phyloP scores from a whole-genome alignment of 1,284 basidiomycete species.

The Apiotrichum gracile region DNA sequence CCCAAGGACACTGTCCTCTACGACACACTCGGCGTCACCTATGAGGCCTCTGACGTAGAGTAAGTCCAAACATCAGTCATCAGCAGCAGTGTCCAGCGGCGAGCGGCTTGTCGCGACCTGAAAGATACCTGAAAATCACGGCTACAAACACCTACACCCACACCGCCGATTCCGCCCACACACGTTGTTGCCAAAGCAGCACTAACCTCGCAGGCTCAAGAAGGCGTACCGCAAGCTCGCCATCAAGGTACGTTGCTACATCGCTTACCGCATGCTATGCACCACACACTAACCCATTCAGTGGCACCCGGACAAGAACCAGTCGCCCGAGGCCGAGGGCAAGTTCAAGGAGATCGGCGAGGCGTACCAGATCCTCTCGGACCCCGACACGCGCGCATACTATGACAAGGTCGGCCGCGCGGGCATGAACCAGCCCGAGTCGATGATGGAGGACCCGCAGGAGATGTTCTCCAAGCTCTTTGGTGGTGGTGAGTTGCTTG shows the following conservation, averaged over 20 bases:
- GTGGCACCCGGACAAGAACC: constrained; percentile 82
- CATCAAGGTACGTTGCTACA: constrained; percentile 67
- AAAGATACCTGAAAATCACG: no score
- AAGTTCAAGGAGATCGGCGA: constrained; percentile 94
- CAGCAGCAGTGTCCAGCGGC: no score
- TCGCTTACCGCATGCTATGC: background rate
- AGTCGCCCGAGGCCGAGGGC: constrained; percentile 67
- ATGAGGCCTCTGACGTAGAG: constrained; percentile 45
- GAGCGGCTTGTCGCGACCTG: no score
- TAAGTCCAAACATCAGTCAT: no score
- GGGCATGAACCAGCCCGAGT: constrained; percentile 40
- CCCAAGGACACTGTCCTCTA: constrained; percentile 46
- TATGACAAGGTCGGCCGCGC: constrained; percentile 91
- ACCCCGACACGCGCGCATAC: constrained; percentile 76
- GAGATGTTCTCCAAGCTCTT: constrained; percentile 90
- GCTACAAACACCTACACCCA: background rate
- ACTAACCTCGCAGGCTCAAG: constrained; percentile 56
- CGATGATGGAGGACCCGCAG: constrained; percentile 63
- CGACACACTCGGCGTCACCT: constrained; percentile 43
- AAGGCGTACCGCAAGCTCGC: constrained; percentile 94
- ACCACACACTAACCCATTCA: constrained; percentile 39
- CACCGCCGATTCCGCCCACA: background rate
- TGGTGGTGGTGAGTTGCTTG: constrained; percentile 66
- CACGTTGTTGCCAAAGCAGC: background rate
- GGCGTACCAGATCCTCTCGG: constrained; percentile 82